A percentile compares a stretch with the other conserved stretches of the same genome.
Conservation (phyloP, 2,329 filamentous ascomycete genomes). For the Colletotrichum sp. region DNA sequence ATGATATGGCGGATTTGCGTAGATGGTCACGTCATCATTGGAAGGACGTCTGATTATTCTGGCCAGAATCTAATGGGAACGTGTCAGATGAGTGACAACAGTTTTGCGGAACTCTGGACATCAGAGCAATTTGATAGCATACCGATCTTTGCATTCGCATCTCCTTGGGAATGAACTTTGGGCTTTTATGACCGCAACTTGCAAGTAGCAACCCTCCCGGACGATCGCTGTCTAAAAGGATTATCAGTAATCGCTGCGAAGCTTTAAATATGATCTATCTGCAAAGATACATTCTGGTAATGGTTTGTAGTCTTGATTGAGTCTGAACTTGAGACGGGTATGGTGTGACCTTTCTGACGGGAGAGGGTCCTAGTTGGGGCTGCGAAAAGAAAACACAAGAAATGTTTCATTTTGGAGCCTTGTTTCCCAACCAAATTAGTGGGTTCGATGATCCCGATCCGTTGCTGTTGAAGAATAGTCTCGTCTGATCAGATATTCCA, state of each 20-base stretch:
- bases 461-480: not conserved
- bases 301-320: not conserved
- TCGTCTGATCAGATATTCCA: fast-evolving
- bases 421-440: not conserved
- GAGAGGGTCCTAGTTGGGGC: not conserved
- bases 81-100: not conserved
- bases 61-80: not conserved
- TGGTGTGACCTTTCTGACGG: not conserved
- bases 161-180: fast-evolving
- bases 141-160: not conserved
- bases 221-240: too few species aligned
- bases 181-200: not conserved
- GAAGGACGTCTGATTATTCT: not conserved
- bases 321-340: not conserved
- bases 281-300: not conserved
- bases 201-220: too few species aligned
- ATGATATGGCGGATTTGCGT: not conserved
- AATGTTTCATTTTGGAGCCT: not conserved
- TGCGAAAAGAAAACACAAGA: not conserved
- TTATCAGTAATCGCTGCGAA: too few species aligned
- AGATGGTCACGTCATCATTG: not conserved
- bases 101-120: fast-evolving
- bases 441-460: fast-evolving
- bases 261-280: too few species aligned
- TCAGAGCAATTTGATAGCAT: fast-evolving